Base-by-base conservation (phyloP, 2,329 filamentous ascomycete species). In the Arthrobotrys entomopaga region DNA sequence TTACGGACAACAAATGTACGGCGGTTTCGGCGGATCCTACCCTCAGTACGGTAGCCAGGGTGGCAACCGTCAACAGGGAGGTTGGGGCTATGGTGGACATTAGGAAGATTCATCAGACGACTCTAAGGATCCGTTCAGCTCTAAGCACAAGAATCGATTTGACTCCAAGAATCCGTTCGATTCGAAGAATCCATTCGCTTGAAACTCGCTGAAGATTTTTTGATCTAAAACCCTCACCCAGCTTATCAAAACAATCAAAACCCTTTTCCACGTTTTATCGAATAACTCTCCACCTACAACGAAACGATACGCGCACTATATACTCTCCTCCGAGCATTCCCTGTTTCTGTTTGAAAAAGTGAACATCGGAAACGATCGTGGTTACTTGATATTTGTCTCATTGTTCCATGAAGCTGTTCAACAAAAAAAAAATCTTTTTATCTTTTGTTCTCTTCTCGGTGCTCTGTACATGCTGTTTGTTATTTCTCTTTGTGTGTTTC, bases 1-100 rank as follows among this genome's bases (percentile, higher is more conserved):
- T 11, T 74, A 74, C 46, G 70, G 63, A 19, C 53, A 57, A 34
- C 53, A 57, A 34, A 67, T 74, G 70, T 74, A 74, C 43, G 70
- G 70, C 56, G 58, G 63, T 15, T 74, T 74, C 24, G 63, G 52
- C 13, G 70, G 59, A 29, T 74, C 70, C 38, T 74, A 74, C 57
- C 70, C 63, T 52, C 60, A 65, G 16, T 74, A 74, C 20, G 57
- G 63, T 6, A 64, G 52, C 63, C 70, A 74, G 34, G 70, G 63
- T 4, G 63, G 63, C 24, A 74, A 74, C 43, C 63, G 63, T 56
- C 70, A 67, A 43, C 70, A 74, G 54, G 63, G 57, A n/a, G 57
- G 70, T 22, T 74, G 70, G 70, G 58, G 57, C 52, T 74, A 74
- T 49, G 70, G 70, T 56, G 70, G 70, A 66, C 70, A 74, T 38